Base-by-base conservation (phyloP, 2,329 filamentous ascomycete genomes). In the Scedosporium minutisporum region DNA sequence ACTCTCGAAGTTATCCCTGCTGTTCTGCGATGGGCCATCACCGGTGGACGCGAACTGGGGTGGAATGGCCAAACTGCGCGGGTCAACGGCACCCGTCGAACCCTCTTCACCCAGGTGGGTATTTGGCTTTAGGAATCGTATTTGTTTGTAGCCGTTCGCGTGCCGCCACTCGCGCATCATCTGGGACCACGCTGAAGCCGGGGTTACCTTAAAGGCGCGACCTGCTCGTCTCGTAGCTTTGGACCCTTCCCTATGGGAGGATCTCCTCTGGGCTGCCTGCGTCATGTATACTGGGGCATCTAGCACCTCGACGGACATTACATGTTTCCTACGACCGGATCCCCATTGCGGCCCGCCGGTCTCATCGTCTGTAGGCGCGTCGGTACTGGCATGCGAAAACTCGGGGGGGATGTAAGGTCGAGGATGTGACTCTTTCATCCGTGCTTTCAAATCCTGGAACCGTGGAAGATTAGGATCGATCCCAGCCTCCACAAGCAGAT, bases 281-380 rank as follows among this genome's bases (percentile, higher is more conserved):
- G 73, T 73, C n/a, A 69, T 73, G 68, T 83, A 83, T 29, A 82
- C 78, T 2, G 81, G 81, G 1, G 81, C 81, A 60, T 77, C 74
- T 29, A 83, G 68, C n/a, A 77, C 73, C 42, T 80, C 79, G 18
- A 83, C 74, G 59, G 79, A 77, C 9, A 75, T 69, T 3, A 74
- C 72, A 58, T 77, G 73, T 66, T 70, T 67, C 62, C 76, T 71
- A 61, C 76, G 71, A 57, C 74, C 9, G 58, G 63, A 18, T 42
- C 55, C 44, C 63, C 55, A 41, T 63, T 65, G 53, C 58, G 64
- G 7, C 55, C 51, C 18, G 58, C 65, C 7, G 61, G 46, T 21
- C 60, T 58, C 12, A 55, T 63, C 23, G 42, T n/a, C 10, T 58
- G 61, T 16, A 57, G 61, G 7, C 44, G 58, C 21, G 12, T 29